Percentiles rank a stretch among this genome's conserved stretches.
Conservation (phyloP, 2,329 filamentous ascomycete genomes). For the Raffaelea albimanens region DNA sequence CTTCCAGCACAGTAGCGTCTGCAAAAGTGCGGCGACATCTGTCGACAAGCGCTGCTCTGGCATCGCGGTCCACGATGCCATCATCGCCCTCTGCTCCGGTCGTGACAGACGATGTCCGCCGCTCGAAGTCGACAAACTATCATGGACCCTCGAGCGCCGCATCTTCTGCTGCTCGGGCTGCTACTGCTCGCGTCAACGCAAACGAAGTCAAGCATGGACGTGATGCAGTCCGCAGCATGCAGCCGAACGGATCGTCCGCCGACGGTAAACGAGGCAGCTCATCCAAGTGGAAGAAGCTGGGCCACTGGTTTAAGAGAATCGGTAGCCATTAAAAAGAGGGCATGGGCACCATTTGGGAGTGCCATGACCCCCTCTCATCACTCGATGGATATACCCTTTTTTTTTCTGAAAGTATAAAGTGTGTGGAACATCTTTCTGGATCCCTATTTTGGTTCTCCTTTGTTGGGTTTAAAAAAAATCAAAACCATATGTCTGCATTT, state of each 20-base stretch:
- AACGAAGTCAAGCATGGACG: no score
- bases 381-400: not conserved
- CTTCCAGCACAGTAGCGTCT: no score
- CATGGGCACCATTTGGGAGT: no score
- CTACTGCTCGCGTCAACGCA: no score
- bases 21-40: not conserved
- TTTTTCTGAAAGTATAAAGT: not conserved
- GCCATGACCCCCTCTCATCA: no score
- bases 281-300: slow-evolving; percentile 19
- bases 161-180: no score
- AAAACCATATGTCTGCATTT: no score
- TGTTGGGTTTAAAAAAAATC: no score
- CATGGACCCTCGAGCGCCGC: no score
- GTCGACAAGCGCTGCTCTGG: not conserved
- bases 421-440: no score
- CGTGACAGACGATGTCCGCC: slow-evolving; percentile 1
- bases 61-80: not conserved
- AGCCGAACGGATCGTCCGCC: slow-evolving; percentile 1
- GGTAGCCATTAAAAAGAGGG: slow-evolving; percentile 21
- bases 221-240: not conserved
- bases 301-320: slow-evolving; percentile 22
- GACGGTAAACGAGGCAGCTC: slow-evolving; percentile 10
- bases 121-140: slow-evolving; percentile 9
- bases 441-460: no score
- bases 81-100: not conserved